phyloP scores from a whole-genome alignment of 768 basidiomycete species.

The Tricholoma saponaceum region DNA sequence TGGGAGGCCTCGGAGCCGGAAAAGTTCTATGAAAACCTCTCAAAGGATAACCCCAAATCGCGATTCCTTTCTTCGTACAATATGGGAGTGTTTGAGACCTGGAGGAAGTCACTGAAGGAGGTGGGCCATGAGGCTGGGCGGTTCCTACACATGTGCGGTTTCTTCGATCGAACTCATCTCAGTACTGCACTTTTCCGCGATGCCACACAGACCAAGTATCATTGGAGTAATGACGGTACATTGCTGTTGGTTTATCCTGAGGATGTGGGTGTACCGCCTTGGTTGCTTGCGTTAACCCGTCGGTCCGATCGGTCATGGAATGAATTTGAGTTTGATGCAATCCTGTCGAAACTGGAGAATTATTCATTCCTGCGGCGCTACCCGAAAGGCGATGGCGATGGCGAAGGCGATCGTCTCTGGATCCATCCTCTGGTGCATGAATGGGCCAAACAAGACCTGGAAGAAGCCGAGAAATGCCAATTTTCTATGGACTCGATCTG shows the following conservation, averaged over 20 bases:
- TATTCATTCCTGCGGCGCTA: neutral
- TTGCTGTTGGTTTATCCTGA: neutral
- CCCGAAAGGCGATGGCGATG: neutral
- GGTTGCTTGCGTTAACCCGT: neutral
- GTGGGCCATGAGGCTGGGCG: neutral
- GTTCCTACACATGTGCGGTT: neutral
- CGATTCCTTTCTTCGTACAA: neutral
- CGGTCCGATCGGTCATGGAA: neutral
- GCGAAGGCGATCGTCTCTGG: neutral
- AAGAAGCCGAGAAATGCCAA: neutral
- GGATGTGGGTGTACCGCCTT: neutral
- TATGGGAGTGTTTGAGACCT: neutral
- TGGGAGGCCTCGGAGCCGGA: neutral
- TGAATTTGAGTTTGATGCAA: neutral
- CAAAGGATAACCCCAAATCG: neutral
- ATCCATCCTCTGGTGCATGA: neutral
- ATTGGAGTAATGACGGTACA: neutral
- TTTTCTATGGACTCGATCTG: neutral
- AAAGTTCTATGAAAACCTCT: neutral
- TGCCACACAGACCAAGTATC: neutral
- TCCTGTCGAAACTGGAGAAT: neutral
- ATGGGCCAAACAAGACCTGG: neutral
- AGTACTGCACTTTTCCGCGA: neutral
- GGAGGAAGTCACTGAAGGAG: neutral
- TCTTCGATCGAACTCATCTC: neutral